Base-by-base conservation (phyloP, 2,329 filamentous ascomycete species). In the Pleomassaria siparia region DNA sequence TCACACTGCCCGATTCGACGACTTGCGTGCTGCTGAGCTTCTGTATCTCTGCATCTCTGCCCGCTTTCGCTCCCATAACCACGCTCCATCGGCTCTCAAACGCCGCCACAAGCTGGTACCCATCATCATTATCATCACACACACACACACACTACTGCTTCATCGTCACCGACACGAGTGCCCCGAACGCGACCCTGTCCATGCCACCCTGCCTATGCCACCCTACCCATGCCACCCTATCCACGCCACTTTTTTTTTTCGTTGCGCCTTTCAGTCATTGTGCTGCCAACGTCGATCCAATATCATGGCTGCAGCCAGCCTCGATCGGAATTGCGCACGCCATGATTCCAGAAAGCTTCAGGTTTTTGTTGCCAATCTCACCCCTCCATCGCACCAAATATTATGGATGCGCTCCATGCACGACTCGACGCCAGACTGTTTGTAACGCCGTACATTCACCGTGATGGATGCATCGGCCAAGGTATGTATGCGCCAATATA, bases 211-310 rank as follows among this genome's bases (percentile, higher is more conserved):
- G n/a, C n/a, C n/a, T n/a, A n/a, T n/a, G n/a, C n/a, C n/a, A n/a
- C n/a, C n/a, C n/a, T n/a, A n/a, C n/a, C n/a, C n/a, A n/a, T n/a
- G n/a, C n/a, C n/a, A n/a, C n/a, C n/a, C n/a, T n/a, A n/a, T n/a
- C n/a, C n/a, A n/a, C n/a, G n/a, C n/a, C n/a, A n/a, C n/a, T n/a
- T 9, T 46, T 40, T 33, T 25, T 43, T 46, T 48, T 50, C 43
- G 25, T 36, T n/a, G 22, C 40, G 42, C 40, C 47, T 44, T 40
- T 30, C 44, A 43, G 50, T 43, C 43, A 43, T 42, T 13, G 22
- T 49, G 44, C 43, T 40, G 13, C 47, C 46, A 53, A 47, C 47
- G 50, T 41, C 26, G 50, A 47, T 47, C 50, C 50, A 50, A 42
- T 46, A 49, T 47, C 46, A 53, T 37, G 50, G 50, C 43, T 47